Base-by-base conservation (phyloP, 2,329 filamentous ascomycete species). In the Diaporthe vaccinii region DNA sequence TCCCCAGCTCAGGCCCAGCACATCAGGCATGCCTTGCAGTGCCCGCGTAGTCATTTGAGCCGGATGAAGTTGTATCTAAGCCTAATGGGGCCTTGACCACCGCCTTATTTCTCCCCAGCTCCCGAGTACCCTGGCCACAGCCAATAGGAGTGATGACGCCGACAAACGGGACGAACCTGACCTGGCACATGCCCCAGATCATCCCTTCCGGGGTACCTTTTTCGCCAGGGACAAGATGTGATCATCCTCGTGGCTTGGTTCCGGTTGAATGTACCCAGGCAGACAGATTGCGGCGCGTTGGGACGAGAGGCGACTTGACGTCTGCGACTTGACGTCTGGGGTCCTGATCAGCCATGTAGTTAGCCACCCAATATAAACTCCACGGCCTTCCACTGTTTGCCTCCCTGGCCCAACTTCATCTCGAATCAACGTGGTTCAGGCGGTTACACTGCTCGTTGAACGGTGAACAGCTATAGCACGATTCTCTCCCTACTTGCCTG, bases 1-100 rank as follows among this genome's bases (percentile, higher is more conserved):
- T 31, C 58, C 46, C n/a, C 31, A 72, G 58, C 41, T 62, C 49
- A 20, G 59, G 34, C n/a, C 46, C 69, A 22, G 36, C 44, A 72
- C 15, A 6, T 20, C 28, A 34, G n/a, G n/a, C 57, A 62, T 4
- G 44, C 44, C 44, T 67, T 67, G 61, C 61, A 49, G 51, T 46
- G 22, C 65, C 72, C 61, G 20, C 46, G 7, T 36, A n/a, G 49
- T 41, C 34, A 41, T 34, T 58, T 28, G 34, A 59, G 46, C 65
- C 55, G 36, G 41, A 55, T 58, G 59, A 62, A 36, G 41, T 65
- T n/a, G 36, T 75, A 28, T 65, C 72, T 72, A 76, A 46, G 44
- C 75, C 73, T 55, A 76, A 76, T 76, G 75, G 73, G 73, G 75
- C 73, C 36, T 75, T 28, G n/a, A 61, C 39, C 34, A 57, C 75